Evolutionary conservation across 139 green algal genomes (phyloP).

Genomic region (Micractinium conductrix): DNA sequence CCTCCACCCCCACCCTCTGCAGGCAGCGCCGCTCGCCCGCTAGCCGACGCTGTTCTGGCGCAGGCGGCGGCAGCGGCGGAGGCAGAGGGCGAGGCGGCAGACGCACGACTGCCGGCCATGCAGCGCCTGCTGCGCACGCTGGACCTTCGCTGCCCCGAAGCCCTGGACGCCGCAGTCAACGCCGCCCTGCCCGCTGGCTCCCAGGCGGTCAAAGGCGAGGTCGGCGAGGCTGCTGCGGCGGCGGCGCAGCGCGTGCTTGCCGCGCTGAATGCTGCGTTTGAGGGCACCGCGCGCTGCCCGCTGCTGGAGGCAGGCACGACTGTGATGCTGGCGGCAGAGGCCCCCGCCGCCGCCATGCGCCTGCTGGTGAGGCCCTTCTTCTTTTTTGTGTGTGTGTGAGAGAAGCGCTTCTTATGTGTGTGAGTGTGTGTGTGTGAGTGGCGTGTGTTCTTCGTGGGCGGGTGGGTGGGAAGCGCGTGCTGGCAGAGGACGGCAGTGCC

Average conservation of each 20-base stretch:
- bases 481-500: too few species aligned
- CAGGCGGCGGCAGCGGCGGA: background rate
- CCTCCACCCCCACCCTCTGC: too few species aligned
- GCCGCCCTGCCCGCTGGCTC: constrained; percentile 5
- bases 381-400: background rate
- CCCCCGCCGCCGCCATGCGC: constrained; percentile 29
- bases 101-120: too few species aligned
- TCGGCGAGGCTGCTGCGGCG: background rate
- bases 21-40: background rate
- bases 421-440: too few species aligned
- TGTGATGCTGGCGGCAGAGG: constrained; percentile 42
- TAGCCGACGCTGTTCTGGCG: constrained; percentile 12
- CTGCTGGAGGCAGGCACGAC: constrained; percentile 38
- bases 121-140: constrained; percentile 47
- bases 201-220: background rate
- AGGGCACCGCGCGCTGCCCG: constrained; percentile 36
- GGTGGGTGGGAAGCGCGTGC: too few species aligned
- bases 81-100: background rate
- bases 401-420: too few species aligned
- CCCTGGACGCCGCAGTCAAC: constrained; percentile 48
- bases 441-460: too few species aligned
- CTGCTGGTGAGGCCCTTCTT: background rate
- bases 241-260: constrained; percentile 12
- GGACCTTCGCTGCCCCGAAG: constrained; percentile 56
- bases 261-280: constrained; percentile 29